Evolutionary conservation across 768 basidiomycete genomes (phyloP), one percentile per base, ranked within the genome.

Genomic region (Tubosaeta sp.): DNA sequence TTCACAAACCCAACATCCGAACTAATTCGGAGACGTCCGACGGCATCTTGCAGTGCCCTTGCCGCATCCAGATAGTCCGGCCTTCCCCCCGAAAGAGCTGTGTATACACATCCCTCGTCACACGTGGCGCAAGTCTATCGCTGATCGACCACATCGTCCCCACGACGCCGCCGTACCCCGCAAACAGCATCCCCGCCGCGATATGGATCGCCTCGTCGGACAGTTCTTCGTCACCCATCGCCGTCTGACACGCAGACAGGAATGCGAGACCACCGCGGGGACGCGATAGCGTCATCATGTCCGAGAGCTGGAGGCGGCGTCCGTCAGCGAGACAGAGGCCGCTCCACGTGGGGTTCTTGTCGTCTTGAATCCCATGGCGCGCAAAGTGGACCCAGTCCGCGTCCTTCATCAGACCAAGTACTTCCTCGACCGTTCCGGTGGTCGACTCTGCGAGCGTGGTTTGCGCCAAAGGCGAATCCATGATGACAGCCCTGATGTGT

Each of bases 211-310:
- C 67, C 43, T 76, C 74, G 13, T 73, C 68, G 1, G 65, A 47
- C 9, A 68, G 66, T 48, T 54, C 68, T 60, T 61, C 47, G 38
- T 66, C 64, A 2, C 74, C 74, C 41, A 57, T 65, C 2, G 73
- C 72, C 10, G 72, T 77, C 49, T 79, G 70, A 55, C 76, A 79
- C 3, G 77, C 77, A 10, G 76, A 76, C 8, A 79, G 70, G 54
- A 76, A 74, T 0, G 71, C 76, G 37, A 78, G 64, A 29, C 68
- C 50, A 41, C 43, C 64, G 39, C 14, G 69, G 35, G 33, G 57
- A 13, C 43, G 42, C 2, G 54, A 46, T 17, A 51, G n/a, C 14
- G 50, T 33, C 8, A 55, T 51, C 17, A 55, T 51, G 27, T 50
- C 49, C 3, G 49, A 43, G 1, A 55, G 39, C 25, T 42, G 29